phyloP scores from a whole-genome alignment of 805 yeast genomes.

The Ogataea glucozyma region DNA sequence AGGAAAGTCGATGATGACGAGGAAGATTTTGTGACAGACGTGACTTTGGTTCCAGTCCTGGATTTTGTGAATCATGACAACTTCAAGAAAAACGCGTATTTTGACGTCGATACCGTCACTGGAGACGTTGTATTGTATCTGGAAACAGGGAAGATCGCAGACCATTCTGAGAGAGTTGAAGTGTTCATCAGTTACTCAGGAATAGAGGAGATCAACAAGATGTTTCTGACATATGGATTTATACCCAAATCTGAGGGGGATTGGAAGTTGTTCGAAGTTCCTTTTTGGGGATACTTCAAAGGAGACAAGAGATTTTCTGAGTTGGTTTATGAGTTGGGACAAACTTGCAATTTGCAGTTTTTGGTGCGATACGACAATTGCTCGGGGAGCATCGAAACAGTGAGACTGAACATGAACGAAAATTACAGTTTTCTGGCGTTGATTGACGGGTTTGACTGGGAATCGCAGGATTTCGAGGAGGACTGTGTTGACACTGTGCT shows the following conservation, averaged over 20 bases:
- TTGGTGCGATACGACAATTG: conserved; percentile 29
- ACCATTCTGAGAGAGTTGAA: conserved; percentile 27
- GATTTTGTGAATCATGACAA: conserved; percentile 68
- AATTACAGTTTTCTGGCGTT: conserved; percentile 38
- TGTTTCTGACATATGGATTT: conserved; percentile 48
- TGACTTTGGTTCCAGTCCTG: conserved; percentile 62
- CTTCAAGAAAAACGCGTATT: conserved; percentile 49
- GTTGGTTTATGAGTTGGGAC: conserved; percentile 35
- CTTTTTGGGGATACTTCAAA: conserved; percentile 36
- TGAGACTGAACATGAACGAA: conserved; percentile 33
- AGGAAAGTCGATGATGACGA: conserved; percentile 28
- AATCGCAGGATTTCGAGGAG: conserved; percentile 30
- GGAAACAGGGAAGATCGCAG: conserved; percentile 18
- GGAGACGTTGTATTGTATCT: conserved; percentile 45
- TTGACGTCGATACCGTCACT: conserved; percentile 54
- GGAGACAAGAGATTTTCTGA: conserved; percentile 14
- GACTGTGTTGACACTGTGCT: conserved; percentile 18
- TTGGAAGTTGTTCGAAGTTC: conserved; percentile 36
- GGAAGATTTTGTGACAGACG: conserved; percentile 45
- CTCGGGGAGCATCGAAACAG: conserved; percentile 11
- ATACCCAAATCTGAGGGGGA: conserved; percentile 35
- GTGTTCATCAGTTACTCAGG: conserved; percentile 47
- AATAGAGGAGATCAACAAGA: conserved; percentile 42
- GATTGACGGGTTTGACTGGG: conserved; percentile 26
- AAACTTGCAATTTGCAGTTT: conserved; percentile 44